phyloP scores from a whole-genome alignment of 306 rosid genomes.

The Rosa lucieae region DNA sequence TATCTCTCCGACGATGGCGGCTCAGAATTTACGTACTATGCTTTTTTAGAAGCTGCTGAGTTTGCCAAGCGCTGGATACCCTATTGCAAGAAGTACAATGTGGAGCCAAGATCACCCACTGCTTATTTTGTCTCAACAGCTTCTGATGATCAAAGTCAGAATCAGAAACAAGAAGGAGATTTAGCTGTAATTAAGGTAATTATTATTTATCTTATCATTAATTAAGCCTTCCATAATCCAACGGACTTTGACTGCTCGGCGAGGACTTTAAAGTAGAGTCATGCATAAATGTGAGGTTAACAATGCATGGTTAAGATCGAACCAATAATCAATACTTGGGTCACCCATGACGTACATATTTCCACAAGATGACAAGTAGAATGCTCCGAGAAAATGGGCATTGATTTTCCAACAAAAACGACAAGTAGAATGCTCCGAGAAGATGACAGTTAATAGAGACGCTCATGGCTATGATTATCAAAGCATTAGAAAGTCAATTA shows the following conservation, averaged over 20 bases:
- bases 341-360: background rate
- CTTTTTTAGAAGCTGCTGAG: constrained; percentile 27
- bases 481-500: too few relatives aligned
- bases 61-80: constrained; percentile 48
- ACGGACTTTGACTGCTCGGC: too few relatives aligned
- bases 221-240: too few relatives aligned
- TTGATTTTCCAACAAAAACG: too few relatives aligned
- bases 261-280: too few relatives aligned
- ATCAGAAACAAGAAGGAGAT: constrained; percentile 6
- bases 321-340: background rate
- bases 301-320: background rate
- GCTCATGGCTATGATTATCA: too few relatives aligned
- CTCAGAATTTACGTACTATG: constrained; percentile 23
- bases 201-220: background rate
- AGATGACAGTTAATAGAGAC: too few relatives aligned
- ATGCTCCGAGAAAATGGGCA: too few relatives aligned
- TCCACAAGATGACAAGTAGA: too few relatives aligned
- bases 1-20: constrained; percentile 53
- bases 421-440: too few relatives aligned
- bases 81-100: constrained; percentile 38
- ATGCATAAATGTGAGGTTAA: background rate
- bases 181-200: constrained; percentile 39
- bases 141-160: background rate
- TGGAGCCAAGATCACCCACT: constrained; percentile 38
- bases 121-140: constrained; percentile 28